These are phyloP conservation scores for Paraglomus brasilianum DNA, from an alignment of 192 early-diverging fungal genomes.

Conservation along the genomic window DNA sequence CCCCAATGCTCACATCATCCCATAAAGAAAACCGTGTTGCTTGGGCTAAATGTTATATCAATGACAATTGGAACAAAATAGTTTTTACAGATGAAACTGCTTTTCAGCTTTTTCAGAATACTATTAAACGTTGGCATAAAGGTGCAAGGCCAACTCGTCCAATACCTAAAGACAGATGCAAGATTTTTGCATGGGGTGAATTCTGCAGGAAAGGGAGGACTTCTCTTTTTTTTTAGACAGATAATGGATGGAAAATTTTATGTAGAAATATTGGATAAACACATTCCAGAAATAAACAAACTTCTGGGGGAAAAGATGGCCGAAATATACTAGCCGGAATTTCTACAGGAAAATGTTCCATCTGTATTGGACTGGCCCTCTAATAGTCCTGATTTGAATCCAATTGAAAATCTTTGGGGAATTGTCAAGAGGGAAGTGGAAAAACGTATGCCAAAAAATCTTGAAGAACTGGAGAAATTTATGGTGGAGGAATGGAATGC, in stretches of 20 bases:
- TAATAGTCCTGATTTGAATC: conserved; percentile 13
- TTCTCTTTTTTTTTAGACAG: conserved; percentile 8
- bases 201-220: conserved; percentile 3
- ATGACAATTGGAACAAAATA: conserved; percentile 1
- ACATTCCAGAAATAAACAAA: conserved; percentile 12
- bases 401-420: conserved; percentile 1
- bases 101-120: conserved; percentile 15
- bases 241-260: conserved; percentile 25
- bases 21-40: background rate
- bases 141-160: background rate
- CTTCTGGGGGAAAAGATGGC: background rate
- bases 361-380: conserved; percentile 10
- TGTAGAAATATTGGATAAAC: conserved; percentile 3
- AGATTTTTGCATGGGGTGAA: conserved; percentile 16
- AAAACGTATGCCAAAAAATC: conserved; percentile 21
- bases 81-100: conserved; percentile 17
- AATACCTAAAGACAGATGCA: background rate
- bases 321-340: conserved; percentile 11
- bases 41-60: conserved; percentile 14
- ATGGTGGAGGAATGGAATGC: background rate
- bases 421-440: conserved; percentile 2
- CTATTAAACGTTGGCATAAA: conserved; percentile 8
- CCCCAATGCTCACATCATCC: background rate
- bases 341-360: conserved; percentile 4
- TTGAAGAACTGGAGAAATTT: conserved; percentile 11